These are phyloP conservation scores for Plectosphaerella sp. DNA, from an alignment of 2,329 filamentous ascomycete species.

Conservation along the genomic window DNA sequence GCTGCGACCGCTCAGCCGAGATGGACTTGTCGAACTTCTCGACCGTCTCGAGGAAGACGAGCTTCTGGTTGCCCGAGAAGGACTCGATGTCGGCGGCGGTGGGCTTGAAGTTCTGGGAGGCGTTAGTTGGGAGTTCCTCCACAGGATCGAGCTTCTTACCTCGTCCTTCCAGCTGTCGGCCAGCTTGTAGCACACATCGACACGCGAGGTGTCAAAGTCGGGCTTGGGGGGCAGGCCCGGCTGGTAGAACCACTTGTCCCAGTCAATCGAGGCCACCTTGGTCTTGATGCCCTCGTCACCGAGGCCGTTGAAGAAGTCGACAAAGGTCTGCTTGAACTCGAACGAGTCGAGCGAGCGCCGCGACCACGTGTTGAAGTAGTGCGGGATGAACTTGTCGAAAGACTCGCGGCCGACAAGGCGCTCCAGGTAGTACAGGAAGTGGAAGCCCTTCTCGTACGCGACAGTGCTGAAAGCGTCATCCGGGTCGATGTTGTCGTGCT, in stretches of 20 bases:
- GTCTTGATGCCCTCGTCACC: slow-evolving; percentile 59
- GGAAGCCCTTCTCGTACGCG: slow-evolving; percentile 95
- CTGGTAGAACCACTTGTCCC: slow-evolving; percentile 85
- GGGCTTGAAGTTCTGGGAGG: slow-evolving; percentile 56
- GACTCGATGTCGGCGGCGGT: slow-evolving; percentile 61
- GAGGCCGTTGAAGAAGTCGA: slow-evolving; percentile 72
- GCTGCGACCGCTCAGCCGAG: slow-evolving; percentile 58
- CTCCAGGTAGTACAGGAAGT: slow-evolving; percentile 88
- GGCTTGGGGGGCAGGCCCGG: slow-evolving; percentile 89
- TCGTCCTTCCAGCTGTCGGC: slow-evolving; percentile 74
- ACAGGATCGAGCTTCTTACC: slow-evolving; percentile 27
- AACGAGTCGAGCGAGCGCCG: slow-evolving; percentile 87
- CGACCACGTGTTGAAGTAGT: slow-evolving; percentile 86
- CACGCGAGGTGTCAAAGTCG: slow-evolving; percentile 81
- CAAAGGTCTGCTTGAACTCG: slow-evolving; percentile 85
- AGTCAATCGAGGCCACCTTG: slow-evolving; percentile 72
- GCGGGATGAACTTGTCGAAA: slow-evolving; percentile 92
- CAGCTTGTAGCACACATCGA: slow-evolving; percentile 78
- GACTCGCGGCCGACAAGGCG: slow-evolving; percentile 77
- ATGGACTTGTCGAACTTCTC: slow-evolving; percentile 64
- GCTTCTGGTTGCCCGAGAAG: slow-evolving; percentile 81
- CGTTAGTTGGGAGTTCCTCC: slow-evolving; percentile 10
- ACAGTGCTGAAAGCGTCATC: slow-evolving; percentile 92
- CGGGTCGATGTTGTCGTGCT: slow-evolving; percentile 85
- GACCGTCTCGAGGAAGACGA: slow-evolving; percentile 83